Conservation (phyloP, 257 asterid genomes). For the Parsonsia alboflavescens region DNA sequence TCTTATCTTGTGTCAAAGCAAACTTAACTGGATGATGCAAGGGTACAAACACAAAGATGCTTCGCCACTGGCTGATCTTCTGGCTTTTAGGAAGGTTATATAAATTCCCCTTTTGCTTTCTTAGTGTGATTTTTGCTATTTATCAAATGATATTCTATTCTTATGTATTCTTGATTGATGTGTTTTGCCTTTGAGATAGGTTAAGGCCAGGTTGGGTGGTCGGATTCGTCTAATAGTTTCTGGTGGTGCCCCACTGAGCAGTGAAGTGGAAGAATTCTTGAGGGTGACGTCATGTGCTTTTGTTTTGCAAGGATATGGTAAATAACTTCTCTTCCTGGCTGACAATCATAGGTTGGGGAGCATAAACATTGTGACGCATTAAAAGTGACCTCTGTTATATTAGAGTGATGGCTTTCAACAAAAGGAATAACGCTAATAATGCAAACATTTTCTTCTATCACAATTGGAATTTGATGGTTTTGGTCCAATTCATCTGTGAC, state of each 20-base stretch:
- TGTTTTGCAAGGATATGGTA: conserved; percentile 95
- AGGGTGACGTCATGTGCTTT: conserved; percentile 92
- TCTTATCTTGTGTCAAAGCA: conserved; percentile 47
- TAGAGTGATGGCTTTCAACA: neutral
- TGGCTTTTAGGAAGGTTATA: conserved; percentile 84
- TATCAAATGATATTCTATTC: neutral
- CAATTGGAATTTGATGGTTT: neutral
- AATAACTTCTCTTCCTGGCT: conserved; percentile 6
- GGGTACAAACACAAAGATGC: conserved; percentile 91
- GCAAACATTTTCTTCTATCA: neutral
- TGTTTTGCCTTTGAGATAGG: conserved; percentile 31
- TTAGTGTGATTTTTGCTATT: neutral
- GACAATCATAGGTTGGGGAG: neutral
- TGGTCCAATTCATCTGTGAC: neutral
- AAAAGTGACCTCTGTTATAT: neutral
- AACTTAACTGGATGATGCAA: conserved; percentile 80
- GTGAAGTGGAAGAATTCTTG: conserved; percentile 88
- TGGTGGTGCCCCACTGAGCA: conserved; percentile 93
- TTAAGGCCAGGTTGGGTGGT: conserved; percentile 84
- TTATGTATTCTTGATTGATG: neutral
- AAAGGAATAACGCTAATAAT: neutral
- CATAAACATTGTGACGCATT: neutral
- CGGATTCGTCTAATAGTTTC: conserved; percentile 82
- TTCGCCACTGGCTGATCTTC: conserved; percentile 79
- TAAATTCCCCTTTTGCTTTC: conserved; percentile 5